Evolutionary conservation across 2,329 filamentous ascomycete genomes (phyloP), one percentile per base, ranked within the genome.

Genomic region (Trichoderma koningiopsis): DNA sequence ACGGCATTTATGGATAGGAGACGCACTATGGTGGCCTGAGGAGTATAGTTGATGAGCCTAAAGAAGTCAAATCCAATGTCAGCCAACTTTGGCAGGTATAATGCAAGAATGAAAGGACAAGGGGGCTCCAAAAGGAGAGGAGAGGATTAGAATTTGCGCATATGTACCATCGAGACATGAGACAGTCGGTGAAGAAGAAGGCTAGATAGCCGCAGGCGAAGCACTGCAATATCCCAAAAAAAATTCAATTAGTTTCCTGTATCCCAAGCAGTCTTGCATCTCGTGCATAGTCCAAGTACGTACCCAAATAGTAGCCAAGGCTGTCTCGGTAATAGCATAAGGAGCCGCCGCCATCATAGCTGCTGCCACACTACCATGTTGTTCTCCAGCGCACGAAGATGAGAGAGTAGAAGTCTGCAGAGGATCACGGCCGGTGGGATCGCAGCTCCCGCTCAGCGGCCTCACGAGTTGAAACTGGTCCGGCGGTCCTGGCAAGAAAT

Each of bases 31-130:
- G 93, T 93, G 61, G 92, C 92, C 78, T 89, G 87, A 2, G 92
- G 92, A 16, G 92, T 93, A 81, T 95, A 96, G 79, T 94, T 91
- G 74, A 95, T 85, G 74, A 96, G 89, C 92, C 91, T 92, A 70
- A 52, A 11, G 19, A 24, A 31, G 7, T 16, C 35, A 33, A 35
- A 24, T 43, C 16, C 40, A 43, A 6, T 13, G 47, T 49, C 47
- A 49, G 47, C n/a, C n/a, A 11, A 16, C 10, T 24, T 24, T 8
- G 19, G 19, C 40, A 8, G 6, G 47, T 49, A 22, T 3, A 49
- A n/a, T n/a, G 19, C 19, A 43, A n/a, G 40, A 43, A 19, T n/a
- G 6, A 43, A 43, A 19, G 40, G 19, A 43, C n/a, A 43, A 19
- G 37, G 37, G 40, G 19, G 40, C 1, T 19, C 6, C 16, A n/a